Evolutionary conservation across 805 yeast species (phyloP), one percentile per base, ranked within the genome.

Genomic region (Suhomyces xylopsoci): DNA sequence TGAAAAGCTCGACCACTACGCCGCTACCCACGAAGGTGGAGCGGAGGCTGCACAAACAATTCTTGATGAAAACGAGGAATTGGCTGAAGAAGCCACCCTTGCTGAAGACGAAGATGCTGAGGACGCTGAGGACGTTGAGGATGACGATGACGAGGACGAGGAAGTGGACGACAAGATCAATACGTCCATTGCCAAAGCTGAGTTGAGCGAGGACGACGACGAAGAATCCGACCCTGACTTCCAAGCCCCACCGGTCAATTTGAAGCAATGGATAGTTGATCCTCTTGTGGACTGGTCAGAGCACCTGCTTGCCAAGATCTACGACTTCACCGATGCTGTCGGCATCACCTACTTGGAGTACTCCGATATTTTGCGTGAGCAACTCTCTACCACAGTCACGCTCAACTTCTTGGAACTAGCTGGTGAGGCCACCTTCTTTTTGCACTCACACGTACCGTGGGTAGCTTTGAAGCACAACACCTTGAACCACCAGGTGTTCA

Each of bases 341-440:
- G 77, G 77, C 26, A 61, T 68, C 51, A 68, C 77, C 30, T 60
- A 70, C 42, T 54, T 64, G 40, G 74, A 71, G 42, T 67, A 62
- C 56, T 68, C 65, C 52, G 77, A 70, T 47, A 69, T 62, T 32
- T 66, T 75, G 58, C 67, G 80, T 60, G 77, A 73, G 47, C 61
- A 63, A 32, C 69, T 76, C 57, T 72, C 77, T 19, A 68, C 62
- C 25, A 59, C 73, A 24, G 67, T 73, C 20, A 61, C 75, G 9
- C 67, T 76, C 60, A 70, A 69, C 60, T 68, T 60, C 55, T 54
- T 70, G 52, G 77, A 65, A 55, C 51, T 59, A 26, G 32, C 48
- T n/a, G 60, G 62, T 25, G 79, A 75, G 60, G 56, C 65, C 14
- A 36, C 57, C 24, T 65, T 59, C 60, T 74, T 65, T 58, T 56